These are phyloP conservation scores for Phytophthora quininea DNA, from an alignment of 352 stramenopile genomes.

Conservation along the genomic window DNA sequence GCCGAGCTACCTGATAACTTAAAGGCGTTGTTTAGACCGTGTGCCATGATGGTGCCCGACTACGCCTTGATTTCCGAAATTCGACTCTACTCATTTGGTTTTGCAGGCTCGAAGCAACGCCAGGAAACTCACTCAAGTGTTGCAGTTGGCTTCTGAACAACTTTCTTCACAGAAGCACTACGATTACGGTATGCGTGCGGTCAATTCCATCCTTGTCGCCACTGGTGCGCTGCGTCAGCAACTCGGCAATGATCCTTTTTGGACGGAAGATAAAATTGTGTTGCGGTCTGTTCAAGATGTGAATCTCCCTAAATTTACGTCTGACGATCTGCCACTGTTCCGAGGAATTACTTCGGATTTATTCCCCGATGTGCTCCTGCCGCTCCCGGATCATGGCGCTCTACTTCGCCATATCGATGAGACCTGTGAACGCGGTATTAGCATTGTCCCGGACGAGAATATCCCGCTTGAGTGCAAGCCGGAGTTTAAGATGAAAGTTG, in stretches of 20 bases:
- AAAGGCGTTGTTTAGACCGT: constrained; percentile 93
- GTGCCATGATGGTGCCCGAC: constrained; percentile 96
- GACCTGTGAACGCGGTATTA: constrained; percentile 71
- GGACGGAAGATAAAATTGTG: constrained; percentile 93
- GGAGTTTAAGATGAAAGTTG: constrained; percentile 89
- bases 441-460: constrained; percentile 60
- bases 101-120: constrained; percentile 90
- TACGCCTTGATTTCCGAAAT: constrained; percentile 95
- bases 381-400: constrained; percentile 83
- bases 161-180: constrained; percentile 95
- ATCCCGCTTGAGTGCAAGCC: constrained; percentile 78
- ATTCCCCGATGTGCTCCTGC: constrained; percentile 90
- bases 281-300: constrained; percentile 93
- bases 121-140: constrained; percentile 93
- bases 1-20: constrained; percentile 95
- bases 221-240: constrained; percentile 91
- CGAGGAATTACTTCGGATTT: constrained; percentile 94
- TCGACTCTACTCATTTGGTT: constrained; percentile 93
- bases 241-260: constrained; percentile 88
- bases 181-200: constrained; percentile 96
- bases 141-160: constrained; percentile 94
- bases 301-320: constrained; percentile 95
- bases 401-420: constrained; percentile 86
- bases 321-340: constrained; percentile 93
- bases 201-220: constrained; percentile 95